Base-by-base conservation (phyloP, 768 basidiomycete genomes). In the Tulasnella sp. region DNA sequence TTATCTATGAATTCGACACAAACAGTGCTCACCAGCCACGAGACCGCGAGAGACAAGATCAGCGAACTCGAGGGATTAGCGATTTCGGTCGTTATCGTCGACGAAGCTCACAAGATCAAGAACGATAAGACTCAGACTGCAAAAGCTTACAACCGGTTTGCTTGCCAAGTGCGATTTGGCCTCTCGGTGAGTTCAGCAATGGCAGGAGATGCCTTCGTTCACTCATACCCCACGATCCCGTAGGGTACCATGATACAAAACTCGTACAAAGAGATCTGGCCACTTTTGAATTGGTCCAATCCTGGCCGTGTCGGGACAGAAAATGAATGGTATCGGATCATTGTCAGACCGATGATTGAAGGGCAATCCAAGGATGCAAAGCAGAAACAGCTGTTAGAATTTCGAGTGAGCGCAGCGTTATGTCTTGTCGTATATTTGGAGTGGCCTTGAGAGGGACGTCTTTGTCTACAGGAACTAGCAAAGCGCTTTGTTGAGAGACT, bases 21-120 rank as follows among this genome's bases (percentile, higher is more conserved):
- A 24, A 22, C 58, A 93, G 91, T 97, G 2, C 66, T 97, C n/a
- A 85, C 83, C 0, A 82, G 85, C 1, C 84, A 88, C 65, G 88
- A 89, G 53, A 74, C 83, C 22, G 86, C 87, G 0, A 79, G 87
- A 2, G 74, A 73, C 34, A 81, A 87, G 43, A 87, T 92, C 53
- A 80, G 79, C 12, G 62, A 80, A 8, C 73, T 97, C 4, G 80
- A 85, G 56, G 75, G 77, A 48, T 74, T 90, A 48, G 75, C 82
- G 8, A 86, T 80, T 82, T 84, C 81, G 2, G 81, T 81, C 58
- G 73, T 91, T 58, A 76, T 87, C 46, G 82, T 92, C 4, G 94
- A 98, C 65, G 94, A 98, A 70, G 93, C 83, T 0, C 94, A 98
- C 69, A 78, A 81, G 2, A 77, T 94, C 66, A 97, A 97, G 72